Evolutionary conservation across 2,329 filamentous ascomycete genomes (phyloP).

Genomic region (Cladosporium sp.): DNA sequence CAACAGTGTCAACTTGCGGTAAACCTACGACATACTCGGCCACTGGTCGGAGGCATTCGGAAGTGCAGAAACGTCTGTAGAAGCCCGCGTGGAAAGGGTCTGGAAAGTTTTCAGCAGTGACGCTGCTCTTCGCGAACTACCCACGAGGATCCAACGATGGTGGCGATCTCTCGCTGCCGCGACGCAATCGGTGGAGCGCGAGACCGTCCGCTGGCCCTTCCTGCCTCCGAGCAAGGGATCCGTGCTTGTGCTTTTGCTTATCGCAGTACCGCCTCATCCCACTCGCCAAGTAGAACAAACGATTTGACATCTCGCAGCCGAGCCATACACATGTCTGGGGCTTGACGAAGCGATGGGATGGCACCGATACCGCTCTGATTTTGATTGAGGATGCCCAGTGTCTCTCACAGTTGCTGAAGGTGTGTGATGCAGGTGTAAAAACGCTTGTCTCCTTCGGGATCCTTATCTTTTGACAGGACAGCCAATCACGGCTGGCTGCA

Average conservation of each 20-base stretch:
- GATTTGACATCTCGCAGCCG: slow-evolving; percentile 54
- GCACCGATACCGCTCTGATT: slow-evolving; percentile 13
- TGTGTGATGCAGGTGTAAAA: slow-evolving; percentile 5
- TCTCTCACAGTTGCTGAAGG: background rate
- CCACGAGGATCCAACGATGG: background rate
- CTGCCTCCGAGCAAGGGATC: background rate
- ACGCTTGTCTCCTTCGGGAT: background rate
- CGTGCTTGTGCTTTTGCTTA: slow-evolving; percentile 7
- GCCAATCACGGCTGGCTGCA: background rate
- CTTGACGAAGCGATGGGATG: slow-evolving; percentile 33
- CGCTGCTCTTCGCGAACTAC: background rate
- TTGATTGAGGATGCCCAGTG: slow-evolving; percentile 14
- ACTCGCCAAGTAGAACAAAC: background rate
- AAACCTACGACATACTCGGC: slow-evolving; percentile 10
- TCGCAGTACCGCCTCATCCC: background rate
- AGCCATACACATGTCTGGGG: slow-evolving; percentile 41
- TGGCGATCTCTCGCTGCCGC: slow-evolving; percentile 2
- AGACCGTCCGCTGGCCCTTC: background rate
- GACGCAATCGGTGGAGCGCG: slow-evolving; percentile 2
- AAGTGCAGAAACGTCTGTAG: background rate
- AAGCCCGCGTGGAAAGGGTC: background rate
- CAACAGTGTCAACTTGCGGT: background rate
- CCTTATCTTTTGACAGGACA: background rate
- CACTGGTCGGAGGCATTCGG: background rate
- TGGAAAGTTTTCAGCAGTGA: slow-evolving; percentile 5